Base-by-base conservation (phyloP, 805 yeast species). In the Brettanomyces sp. region DNA sequence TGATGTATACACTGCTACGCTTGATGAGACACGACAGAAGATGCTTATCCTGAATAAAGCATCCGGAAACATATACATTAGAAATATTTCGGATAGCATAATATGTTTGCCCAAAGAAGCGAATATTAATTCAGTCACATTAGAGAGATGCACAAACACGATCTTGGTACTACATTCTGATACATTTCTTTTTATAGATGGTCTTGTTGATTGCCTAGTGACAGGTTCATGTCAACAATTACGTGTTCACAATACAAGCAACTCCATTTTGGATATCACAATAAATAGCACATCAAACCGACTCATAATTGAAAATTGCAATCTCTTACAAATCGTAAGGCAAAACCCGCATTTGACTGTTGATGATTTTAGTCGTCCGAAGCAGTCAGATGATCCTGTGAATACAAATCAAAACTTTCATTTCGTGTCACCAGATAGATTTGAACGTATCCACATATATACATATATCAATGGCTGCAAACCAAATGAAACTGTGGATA, bases 241-340 rank as follows among this genome's bases (percentile, higher is more conserved):
- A 21, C 45, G 67, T 28, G 45, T 63, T 13, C 65, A 58, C 39
- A 43, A 53, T 25, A 39, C 50, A 3, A 1, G 12, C 8, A 28
- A 47, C 9, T 28, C 46, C 9, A 33, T 49, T 3, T 4, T 62
- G 0, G 48, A 50, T n/a, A 41, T 59, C 0, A 39, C 42, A 9
- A 50, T 52, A 6, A 24, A 40, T 13, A 50, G 48, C 34, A 35
- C 44, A 2, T 44, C 52, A 14, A 54, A 55, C 18, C 51, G 56
- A 24, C 47, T 57, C 4, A 52, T 62, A 12, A 56, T 63, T 21
- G 67, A 63, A 44, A 47, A 51, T 25, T 57, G 59, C 33, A 12
- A 46, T 11, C 39, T 39, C 5, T 36, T 63, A n/a, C 38, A 28
- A 5, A 39, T 59, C 13, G 45, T 50, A 7, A 37, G 38, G 38